These are phyloP conservation scores for Ascochyta clinopodiicola DNA, from an alignment of 2,329 filamentous ascomycete species.

Conservation along the genomic window DNA sequence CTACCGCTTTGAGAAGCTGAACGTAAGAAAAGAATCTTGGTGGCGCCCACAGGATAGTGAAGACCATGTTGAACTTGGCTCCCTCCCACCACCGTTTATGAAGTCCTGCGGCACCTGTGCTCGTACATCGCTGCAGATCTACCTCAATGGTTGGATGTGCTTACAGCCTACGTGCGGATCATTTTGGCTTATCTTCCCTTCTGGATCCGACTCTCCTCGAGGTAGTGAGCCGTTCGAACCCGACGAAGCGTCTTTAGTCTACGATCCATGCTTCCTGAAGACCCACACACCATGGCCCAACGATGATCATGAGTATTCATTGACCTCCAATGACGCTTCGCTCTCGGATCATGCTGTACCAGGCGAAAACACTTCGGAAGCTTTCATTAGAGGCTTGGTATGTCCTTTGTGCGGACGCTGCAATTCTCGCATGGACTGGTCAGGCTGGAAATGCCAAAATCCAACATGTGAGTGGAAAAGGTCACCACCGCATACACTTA, in stretches of 20 bases:
- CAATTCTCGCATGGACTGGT: constrained; percentile 66
- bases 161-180: constrained; percentile 57
- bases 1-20: constrained; percentile 70
- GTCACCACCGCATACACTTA: constrained; percentile 36
- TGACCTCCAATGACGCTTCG: constrained; percentile 32
- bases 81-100: constrained; percentile 39
- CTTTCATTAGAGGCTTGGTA: constrained; percentile 68
- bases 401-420: constrained; percentile 70
- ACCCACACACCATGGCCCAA: constrained; percentile 57
- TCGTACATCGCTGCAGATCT: constrained; percentile 46
- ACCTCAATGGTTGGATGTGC: constrained; percentile 64
- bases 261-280: constrained; percentile 64
- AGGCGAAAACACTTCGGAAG: constrained; percentile 57
- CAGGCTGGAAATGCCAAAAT: constrained; percentile 66
- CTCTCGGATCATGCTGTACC: constrained; percentile 46
- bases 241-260: constrained; percentile 53
- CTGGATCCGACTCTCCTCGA: background rate
- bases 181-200: constrained; percentile 60
- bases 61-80: constrained; percentile 40
- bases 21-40: constrained; percentile 62
- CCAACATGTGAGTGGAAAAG: constrained; percentile 58
- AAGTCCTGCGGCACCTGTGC: constrained; percentile 48
- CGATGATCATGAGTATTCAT: constrained; percentile 46
- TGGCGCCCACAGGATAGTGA: constrained; percentile 57
- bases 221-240: constrained; percentile 35